phyloP scores from a whole-genome alignment of 148 eudicot genomes.

The Camellia japonica region DNA sequence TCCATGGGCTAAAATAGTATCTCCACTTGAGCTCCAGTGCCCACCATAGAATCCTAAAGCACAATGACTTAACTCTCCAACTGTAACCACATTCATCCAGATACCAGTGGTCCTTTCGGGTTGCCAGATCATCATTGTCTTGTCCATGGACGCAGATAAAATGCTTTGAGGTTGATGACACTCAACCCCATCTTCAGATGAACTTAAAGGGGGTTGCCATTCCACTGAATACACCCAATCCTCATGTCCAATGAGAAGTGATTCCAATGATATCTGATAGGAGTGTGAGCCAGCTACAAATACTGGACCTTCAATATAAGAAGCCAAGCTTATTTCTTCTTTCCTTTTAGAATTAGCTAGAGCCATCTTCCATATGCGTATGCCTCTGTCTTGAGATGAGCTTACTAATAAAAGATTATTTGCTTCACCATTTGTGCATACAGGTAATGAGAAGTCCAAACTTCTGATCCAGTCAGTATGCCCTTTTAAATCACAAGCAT shows the following conservation, averaged over 20 bases:
- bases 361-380: conserved; percentile 78
- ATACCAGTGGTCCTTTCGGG: conserved; percentile 91
- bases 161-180: conserved; percentile 70
- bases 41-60: conserved; percentile 99
- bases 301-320: conserved; percentile 90
- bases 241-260: conserved; percentile 95
- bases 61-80: conserved; percentile 95
- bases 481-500: conserved; percentile 86
- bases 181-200: conserved; percentile 34
- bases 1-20: conserved; percentile 92
- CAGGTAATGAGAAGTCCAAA: conserved; percentile 88
- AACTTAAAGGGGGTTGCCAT: conserved; percentile 78
- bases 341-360: conserved; percentile 30
- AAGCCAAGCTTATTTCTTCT: conserved; percentile 57
- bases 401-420: conserved; percentile 66
- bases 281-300: conserved; percentile 61
- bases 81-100: conserved; percentile 98
- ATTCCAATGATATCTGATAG: conserved; percentile 81
- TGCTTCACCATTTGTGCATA: conserved; percentile 42
- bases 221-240: conserved; percentile 98
- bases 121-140: conserved; percentile 99
- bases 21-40: conserved; percentile 78
- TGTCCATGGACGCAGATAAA: conserved; percentile 96
- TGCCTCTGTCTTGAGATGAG: conserved; percentile 88
- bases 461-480: conserved; percentile 97